Conservation (phyloP, 2,329 filamentous ascomycete species). For the Hypoxylon sp. region DNA sequence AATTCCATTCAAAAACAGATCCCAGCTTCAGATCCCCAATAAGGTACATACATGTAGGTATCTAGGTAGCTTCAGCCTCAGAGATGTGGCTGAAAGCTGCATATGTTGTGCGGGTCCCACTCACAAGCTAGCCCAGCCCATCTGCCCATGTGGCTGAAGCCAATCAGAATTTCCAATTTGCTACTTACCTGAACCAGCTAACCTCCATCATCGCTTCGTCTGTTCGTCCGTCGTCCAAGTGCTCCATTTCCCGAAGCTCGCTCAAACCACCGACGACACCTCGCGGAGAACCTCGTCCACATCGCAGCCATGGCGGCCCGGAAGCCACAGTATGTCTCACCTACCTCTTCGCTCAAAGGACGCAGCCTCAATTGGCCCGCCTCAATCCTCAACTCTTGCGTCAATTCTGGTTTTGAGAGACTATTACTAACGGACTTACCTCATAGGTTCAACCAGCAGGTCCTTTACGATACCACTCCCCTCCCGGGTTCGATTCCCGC, state of each 20-base stretch:
- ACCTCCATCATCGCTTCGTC: constrained; percentile 39
- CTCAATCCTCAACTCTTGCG: not conserved
- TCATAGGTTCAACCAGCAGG: constrained; percentile 89
- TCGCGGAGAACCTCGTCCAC: constrained; percentile 37
- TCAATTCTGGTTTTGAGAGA: not conserved
- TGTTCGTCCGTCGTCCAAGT: constrained; percentile 36
- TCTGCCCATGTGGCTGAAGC: constrained; percentile 48
- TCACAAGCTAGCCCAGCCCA: constrained; percentile 25
- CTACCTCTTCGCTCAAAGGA: not conserved
- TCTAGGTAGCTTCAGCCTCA: constrained; percentile 27
- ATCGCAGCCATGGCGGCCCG: constrained; percentile 69
- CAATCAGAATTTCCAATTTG: constrained; percentile 53
- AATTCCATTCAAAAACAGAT: constrained; percentile 38
- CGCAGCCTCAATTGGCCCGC: constrained; percentile 35
- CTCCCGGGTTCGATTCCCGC: constrained; percentile 92
- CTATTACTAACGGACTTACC: constrained; percentile 47
- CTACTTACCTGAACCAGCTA: too few species aligned
- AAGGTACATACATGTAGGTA: too few species aligned
- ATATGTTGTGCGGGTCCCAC: constrained; percentile 5
- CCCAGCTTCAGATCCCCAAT: constrained; percentile 28
- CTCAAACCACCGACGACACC: constrained; percentile 36
- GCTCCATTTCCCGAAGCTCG: constrained; percentile 48
- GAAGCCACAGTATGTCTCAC: constrained; percentile 66
- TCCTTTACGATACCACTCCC: constrained; percentile 95
- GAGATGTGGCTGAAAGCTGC: constrained; percentile 29